Evolutionary conservation across 2,329 filamentous ascomycete genomes (phyloP).

Genomic region (Blastomyces parvus): DNA sequence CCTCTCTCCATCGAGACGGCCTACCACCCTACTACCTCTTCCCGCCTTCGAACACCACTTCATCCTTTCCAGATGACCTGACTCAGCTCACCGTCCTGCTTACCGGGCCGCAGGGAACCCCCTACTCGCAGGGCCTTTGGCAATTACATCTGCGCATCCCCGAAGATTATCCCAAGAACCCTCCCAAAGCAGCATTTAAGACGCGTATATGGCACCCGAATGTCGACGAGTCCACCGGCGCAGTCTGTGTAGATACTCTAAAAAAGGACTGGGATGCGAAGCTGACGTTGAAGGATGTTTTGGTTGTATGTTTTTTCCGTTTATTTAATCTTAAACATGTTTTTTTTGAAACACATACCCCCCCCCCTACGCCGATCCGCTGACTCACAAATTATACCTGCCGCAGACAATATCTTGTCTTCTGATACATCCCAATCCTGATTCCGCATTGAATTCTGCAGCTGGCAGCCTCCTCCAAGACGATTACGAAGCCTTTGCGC

Average conservation of each 20-base stretch:
- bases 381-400: not conserved
- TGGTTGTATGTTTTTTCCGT: constrained; percentile 33
- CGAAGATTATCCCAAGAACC: constrained; percentile 43
- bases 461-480: constrained; percentile 51
- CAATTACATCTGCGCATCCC: constrained; percentile 52
- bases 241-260: constrained; percentile 55
- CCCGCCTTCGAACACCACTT: constrained; percentile 31
- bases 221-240: constrained; percentile 52
- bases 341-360: no score
- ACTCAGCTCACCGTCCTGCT: constrained; percentile 50
- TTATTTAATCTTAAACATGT: not conserved
- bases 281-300: constrained; percentile 50
- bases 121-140: constrained; percentile 51
- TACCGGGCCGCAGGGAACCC: constrained; percentile 51
- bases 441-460: constrained; percentile 53
- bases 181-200: constrained; percentile 48
- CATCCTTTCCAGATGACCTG: constrained; percentile 42
- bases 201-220: constrained; percentile 58
- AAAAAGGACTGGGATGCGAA: constrained; percentile 54
- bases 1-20: constrained; percentile 44
- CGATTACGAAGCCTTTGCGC: constrained; percentile 49
- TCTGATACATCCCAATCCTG: constrained; percentile 55
- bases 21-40: constrained; percentile 56
- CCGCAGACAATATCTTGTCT: constrained; percentile 50
- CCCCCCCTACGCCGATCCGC: not conserved